These are phyloP conservation scores for Mycena galericulata DNA, from an alignment of 768 basidiomycete genomes.

Conservation along the genomic window DNA sequence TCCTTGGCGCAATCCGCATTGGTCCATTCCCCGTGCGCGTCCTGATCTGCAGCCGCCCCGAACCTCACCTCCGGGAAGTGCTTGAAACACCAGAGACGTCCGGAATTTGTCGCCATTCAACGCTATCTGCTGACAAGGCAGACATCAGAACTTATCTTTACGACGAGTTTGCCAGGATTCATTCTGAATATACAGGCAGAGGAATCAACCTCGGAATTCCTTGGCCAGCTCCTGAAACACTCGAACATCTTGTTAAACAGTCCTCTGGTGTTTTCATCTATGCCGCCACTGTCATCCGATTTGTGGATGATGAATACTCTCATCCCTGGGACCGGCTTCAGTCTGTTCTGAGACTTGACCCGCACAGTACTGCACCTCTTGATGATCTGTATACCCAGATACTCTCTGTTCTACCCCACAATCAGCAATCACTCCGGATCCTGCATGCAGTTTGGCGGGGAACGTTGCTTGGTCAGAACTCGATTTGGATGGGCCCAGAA, in stretches of 20 bases:
- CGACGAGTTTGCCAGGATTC: background rate
- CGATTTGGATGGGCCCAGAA: background rate
- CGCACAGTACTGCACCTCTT: background rate
- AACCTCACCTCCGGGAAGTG: background rate
- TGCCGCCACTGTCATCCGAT: background rate
- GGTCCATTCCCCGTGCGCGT: background rate
- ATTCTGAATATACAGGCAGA: background rate
- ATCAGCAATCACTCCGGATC: background rate
- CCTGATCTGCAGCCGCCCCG: background rate
- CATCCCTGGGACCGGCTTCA: background rate
- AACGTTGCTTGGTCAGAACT: too few relatives aligned
- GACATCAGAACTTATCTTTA: background rate
- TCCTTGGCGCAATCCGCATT: background rate
- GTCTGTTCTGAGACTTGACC: background rate
- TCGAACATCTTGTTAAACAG: background rate
- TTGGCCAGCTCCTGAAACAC: background rate
- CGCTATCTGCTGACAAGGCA: background rate
- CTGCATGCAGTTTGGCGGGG: background rate
- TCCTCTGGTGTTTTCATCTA: background rate
- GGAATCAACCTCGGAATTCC: background rate
- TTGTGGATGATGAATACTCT: background rate
- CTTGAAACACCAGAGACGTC: background rate
- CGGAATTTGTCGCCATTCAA: background rate
- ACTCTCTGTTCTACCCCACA: background rate
- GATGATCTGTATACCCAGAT: slow-evolving; percentile 3